Evolutionary conservation across 2,329 filamentous ascomycete genomes (phyloP), one percentile per base, ranked within the genome.

Genomic region (Zopfia rhizophila): DNA sequence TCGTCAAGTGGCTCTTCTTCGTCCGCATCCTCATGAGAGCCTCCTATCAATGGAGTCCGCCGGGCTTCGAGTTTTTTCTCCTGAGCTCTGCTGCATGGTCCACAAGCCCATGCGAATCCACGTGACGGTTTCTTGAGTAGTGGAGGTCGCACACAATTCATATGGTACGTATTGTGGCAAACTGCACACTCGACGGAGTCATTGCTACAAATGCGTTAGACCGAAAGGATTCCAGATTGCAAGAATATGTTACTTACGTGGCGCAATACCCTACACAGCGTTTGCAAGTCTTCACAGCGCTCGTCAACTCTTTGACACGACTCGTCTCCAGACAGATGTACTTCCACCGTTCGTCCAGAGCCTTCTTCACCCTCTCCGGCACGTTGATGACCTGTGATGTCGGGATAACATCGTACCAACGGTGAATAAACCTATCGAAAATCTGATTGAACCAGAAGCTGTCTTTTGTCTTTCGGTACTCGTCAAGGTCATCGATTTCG

Each of bases 141-240:
- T 25, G 92, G 91, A 28, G 94, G 94, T 51, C 89, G 88, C 45
- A 99, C 94, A 72, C 94, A 99, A 65, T 92, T 90, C 93, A 99
- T 97, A 77, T 99, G 94, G 75, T 97, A 99, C 11, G 93, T 97
- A 70, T 91, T 87, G 67, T 87, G 84, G 73, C 94, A 99, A 43
- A 97, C 91, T 31, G 93, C 94, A 72, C 94, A 99, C 71, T 97
- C 93, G 17, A 97, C 94, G 27, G 94, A 97, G 75, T 97, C 91
- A 70, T 90, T 88, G 65, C 90, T 95, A 65, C 45, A 53, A 17
- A 14, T 32, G 12, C 23, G 19, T 63, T 54, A 63, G 58, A 39
- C 16, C 36, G 30, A 29, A 32, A 2, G 25, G 3, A 2, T 10
- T 16, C 21, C n/a, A 21, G 21, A 31, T 24, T 19, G 19, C 22